These are phyloP conservation scores for Pelargonium fulgidum DNA, from an alignment of 441 rosid genomes.

Conservation along the genomic window DNA sequence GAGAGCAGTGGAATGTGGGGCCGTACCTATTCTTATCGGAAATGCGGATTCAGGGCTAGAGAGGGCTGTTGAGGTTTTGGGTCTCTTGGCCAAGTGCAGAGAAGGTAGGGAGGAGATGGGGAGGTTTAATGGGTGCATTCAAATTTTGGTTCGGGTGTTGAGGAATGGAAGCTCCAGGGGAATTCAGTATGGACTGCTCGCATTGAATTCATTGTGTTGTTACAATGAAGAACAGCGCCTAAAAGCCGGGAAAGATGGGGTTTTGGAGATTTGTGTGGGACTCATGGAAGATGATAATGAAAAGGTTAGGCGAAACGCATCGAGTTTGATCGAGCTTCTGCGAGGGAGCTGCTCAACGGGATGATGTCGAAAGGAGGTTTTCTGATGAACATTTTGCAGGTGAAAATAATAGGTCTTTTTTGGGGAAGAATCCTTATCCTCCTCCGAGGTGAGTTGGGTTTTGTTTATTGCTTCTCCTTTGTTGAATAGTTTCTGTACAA, in stretches of 20 bases:
- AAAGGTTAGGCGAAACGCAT: conserved; percentile 65
- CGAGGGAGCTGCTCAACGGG: conserved; percentile 16
- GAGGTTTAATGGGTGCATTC: conserved; percentile 43
- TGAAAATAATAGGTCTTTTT: background rate
- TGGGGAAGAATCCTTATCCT: background rate
- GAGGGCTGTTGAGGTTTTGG: conserved; percentile 82
- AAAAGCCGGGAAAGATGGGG: conserved; percentile 47
- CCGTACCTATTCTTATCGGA: conserved; percentile 52
- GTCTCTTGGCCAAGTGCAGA: conserved; percentile 66
- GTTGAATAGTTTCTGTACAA: conserved; percentile 57
- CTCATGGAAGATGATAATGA: conserved; percentile 69
- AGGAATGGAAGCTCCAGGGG: conserved; percentile 59
- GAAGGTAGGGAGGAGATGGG: conserved; percentile 79
- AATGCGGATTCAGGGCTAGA: conserved; percentile 55
- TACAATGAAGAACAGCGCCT: conserved; percentile 35
- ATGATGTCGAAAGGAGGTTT: background rate
- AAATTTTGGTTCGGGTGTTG: conserved; percentile 48
- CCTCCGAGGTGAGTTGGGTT: conserved; percentile 33
- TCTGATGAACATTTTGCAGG: background rate
- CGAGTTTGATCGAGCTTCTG: conserved; percentile 47
- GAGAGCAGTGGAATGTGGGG: conserved; percentile 59
- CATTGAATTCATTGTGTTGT: conserved; percentile 56
- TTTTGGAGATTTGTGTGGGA: conserved; percentile 53
- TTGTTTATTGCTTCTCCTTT: conserved; percentile 26
- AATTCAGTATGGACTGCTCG: conserved; percentile 60